These are phyloP conservation scores for Microdochium paspali DNA, from an alignment of 2,329 filamentous ascomycete genomes.

Conservation along the genomic window DNA sequence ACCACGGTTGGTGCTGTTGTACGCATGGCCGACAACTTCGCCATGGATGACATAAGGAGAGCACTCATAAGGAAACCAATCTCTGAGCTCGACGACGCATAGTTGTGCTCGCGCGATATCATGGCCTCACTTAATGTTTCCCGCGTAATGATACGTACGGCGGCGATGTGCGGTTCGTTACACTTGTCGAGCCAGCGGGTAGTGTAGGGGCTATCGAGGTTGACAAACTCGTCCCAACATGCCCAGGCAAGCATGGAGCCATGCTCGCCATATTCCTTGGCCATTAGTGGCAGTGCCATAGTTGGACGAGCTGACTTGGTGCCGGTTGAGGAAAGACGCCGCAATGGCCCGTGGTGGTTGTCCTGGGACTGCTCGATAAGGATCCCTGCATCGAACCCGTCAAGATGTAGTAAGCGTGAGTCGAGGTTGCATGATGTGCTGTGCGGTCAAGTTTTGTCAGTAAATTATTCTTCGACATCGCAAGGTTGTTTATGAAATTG, in stretches of 20 bases:
- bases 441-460: conserved; percentile 1
- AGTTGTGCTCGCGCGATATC: conserved; percentile 1
- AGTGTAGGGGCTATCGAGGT: conserved; percentile 13
- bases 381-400: conserved; percentile 12
- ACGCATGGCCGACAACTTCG: conserved; percentile 11
- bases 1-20: conserved; percentile 6
- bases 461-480: no score
- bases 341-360: conserved; percentile 6
- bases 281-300: conserved; percentile 3
- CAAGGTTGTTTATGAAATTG: no score
- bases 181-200: conserved; percentile 17
- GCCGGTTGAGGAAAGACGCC: conserved; percentile 4
- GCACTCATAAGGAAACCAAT: conserved; percentile 10
- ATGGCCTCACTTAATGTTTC: conserved; percentile 8
- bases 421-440: conserved; percentile 10
- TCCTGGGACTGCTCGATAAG: conserved; percentile 10
- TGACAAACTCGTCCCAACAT: conserved; percentile 18
- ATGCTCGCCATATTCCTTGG: conserved; percentile 3
- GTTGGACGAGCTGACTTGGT: conserved; percentile 6
- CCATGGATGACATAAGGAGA: conserved; percentile 15
- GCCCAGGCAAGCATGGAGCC: conserved; percentile 18
- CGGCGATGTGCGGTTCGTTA: conserved; percentile 11
- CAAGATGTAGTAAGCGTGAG: conserved; percentile 9
- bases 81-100: conserved; percentile 8
- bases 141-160: conserved; percentile 11